phyloP scores from a whole-genome alignment of 805 yeast genomes.

The Metschnikowia anglica region DNA sequence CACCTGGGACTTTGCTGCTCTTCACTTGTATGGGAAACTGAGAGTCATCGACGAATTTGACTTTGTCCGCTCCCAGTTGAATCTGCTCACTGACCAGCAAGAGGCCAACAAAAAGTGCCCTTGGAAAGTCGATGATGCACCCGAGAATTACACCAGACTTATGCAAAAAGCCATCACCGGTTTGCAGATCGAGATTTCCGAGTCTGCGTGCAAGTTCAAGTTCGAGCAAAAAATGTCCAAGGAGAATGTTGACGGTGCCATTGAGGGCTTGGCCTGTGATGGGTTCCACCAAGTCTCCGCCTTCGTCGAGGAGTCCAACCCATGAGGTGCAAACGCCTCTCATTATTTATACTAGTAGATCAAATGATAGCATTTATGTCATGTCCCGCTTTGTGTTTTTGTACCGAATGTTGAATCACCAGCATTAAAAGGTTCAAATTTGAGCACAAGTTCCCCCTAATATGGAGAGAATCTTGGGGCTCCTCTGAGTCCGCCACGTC shows the following conservation, averaged over 20 bases:
- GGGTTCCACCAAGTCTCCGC: slow-evolving; percentile 29
- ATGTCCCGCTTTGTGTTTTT: neutral
- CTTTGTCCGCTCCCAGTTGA: slow-evolving; percentile 47
- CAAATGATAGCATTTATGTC: too few species aligned
- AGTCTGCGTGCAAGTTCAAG: slow-evolving; percentile 54
- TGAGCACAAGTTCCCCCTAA: neutral
- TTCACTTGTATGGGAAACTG: slow-evolving; percentile 55
- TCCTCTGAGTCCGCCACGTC: slow-evolving; percentile 16
- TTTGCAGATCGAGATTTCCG: slow-evolving; percentile 48
- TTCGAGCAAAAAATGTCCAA: slow-evolving; percentile 50
- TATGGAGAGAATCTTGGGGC: slow-evolving; percentile 15
- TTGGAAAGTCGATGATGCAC: slow-evolving; percentile 62
- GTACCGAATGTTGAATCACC: too few species aligned
- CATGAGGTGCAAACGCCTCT: neutral
- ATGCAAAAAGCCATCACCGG: slow-evolving; percentile 55
- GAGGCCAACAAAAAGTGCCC: slow-evolving; percentile 42
- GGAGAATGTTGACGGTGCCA: slow-evolving; percentile 52
- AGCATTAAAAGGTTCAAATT: too few species aligned
- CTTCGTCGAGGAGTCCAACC: slow-evolving; percentile 21
- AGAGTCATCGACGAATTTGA: slow-evolving; percentile 43
- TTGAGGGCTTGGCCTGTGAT: slow-evolving; percentile 46
- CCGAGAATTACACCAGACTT: slow-evolving; percentile 43
- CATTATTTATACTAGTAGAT: too few species aligned
- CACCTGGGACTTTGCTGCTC: slow-evolving; percentile 64
- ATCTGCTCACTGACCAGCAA: slow-evolving; percentile 45